Percentiles rank a stretch among this genome's conserved stretches.
phyloP scores from a whole-genome alignment of 176 grass and related monocot genomes.

The Musa itinerans region DNA sequence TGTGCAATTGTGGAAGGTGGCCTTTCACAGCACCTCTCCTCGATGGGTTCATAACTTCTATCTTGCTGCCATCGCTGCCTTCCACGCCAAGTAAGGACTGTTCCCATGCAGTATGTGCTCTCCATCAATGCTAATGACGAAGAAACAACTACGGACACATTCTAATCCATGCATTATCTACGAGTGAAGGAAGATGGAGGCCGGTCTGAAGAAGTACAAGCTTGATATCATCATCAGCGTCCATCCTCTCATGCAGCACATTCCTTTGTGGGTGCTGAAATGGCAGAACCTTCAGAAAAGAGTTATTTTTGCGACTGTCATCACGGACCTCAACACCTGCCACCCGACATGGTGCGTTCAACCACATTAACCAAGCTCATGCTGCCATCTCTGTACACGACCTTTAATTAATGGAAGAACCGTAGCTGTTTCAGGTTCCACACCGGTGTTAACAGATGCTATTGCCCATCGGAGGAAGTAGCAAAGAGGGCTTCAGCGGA shows the following conservation, averaged over 20 bases:
- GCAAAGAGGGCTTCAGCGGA: conserved; percentile 70
- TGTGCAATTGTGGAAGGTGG: too few species aligned
- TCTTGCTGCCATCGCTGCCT: conserved; percentile 72
- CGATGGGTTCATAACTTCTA: conserved; percentile 56
- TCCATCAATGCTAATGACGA: too few species aligned
- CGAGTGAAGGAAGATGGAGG: conserved; percentile 84
- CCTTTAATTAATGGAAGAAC: conserved; percentile 1
- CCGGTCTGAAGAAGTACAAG: conserved; percentile 67
- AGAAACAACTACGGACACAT: background rate
- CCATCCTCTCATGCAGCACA: conserved; percentile 94
- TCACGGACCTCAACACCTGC: conserved; percentile 89
- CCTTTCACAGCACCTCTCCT: conserved; percentile 72
- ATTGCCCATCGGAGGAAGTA: conserved; percentile 88
- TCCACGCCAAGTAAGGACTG: conserved; percentile 45
- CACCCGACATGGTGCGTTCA: conserved; percentile 68
- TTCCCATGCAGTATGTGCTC: background rate
- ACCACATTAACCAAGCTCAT: too few species aligned
- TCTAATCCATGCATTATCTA: conserved; percentile 12
- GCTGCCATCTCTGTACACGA: background rate
- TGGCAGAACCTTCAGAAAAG: conserved; percentile 90
- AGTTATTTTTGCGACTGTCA: conserved; percentile 73
- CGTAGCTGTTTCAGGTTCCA: conserved; percentile 54
- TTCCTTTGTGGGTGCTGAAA: conserved; percentile 90
- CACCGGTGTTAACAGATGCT: conserved; percentile 81
- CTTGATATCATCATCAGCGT: conserved; percentile 95